These are phyloP conservation scores for Astrothelium subdiscretum DNA, from an alignment of 495 filamentous ascomycete genomes.

Conservation along the genomic window DNA sequence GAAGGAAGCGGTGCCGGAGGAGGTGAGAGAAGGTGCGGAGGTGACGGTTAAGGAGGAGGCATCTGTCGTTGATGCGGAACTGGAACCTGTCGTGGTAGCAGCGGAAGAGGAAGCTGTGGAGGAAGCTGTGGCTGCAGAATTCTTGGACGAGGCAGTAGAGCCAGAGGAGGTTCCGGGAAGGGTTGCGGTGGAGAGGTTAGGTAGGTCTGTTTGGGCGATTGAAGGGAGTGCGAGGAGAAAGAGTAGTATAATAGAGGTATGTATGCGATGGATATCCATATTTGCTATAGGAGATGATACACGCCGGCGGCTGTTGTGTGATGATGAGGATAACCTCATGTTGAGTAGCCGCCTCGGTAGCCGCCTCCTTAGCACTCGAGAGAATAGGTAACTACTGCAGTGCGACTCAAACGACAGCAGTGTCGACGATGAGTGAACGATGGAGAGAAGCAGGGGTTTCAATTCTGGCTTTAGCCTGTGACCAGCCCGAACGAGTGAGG, in stretches of 20 bases:
- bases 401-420: not conserved
- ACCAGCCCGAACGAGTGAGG: not conserved
- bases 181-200: not conserved
- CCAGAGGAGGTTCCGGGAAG: not conserved
- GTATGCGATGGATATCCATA: not conserved
- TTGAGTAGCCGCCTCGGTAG: not conserved
- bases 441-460: not conserved
- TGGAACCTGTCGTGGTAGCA: not conserved
- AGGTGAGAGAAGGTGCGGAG: slow-evolving; percentile 11
- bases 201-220: slow-evolving; percentile 1
- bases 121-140: not conserved
- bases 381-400: too few relatives aligned
- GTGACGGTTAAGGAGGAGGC: not conserved
- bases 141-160: not conserved
- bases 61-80: slow-evolving; percentile 2
- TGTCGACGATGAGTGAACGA: not conserved
- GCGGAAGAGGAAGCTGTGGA: slow-evolving; percentile 3
- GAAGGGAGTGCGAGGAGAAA: not conserved
- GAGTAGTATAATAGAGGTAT: not conserved
- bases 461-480: not conserved
- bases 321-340: not conserved
- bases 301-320: not conserved
- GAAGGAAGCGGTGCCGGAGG: slow-evolving; percentile 15
- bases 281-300: not conserved
- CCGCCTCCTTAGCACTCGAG: too few relatives aligned